Conservation (phyloP, 352 stramenopile species). For the Phytophthora melonis region DNA sequence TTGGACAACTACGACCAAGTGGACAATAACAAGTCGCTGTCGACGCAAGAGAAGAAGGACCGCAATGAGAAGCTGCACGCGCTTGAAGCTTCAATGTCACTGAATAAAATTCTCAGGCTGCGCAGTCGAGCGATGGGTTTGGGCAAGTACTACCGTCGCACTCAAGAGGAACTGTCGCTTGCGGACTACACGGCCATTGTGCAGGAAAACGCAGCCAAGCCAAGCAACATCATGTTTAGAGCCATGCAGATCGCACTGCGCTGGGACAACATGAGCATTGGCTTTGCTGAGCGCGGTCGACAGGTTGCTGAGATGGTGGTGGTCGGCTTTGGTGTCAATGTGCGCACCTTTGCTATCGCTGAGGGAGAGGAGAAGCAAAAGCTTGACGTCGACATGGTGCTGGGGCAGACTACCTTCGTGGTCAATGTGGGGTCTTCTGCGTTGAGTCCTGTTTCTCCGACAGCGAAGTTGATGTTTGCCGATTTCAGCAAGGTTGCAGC, state of each 20-base stretch:
- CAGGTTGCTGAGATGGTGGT: slow-evolving; percentile 66
- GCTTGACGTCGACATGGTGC: slow-evolving; percentile 57
- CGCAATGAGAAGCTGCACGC: slow-evolving; percentile 45
- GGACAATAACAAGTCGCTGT: slow-evolving; percentile 54
- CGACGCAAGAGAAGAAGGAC: slow-evolving; percentile 52
- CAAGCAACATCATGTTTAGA: slow-evolving; percentile 65
- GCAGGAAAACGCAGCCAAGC: slow-evolving; percentile 50
- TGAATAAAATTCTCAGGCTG: slow-evolving; percentile 61
- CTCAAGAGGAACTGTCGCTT: slow-evolving; percentile 53
- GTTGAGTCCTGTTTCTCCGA: slow-evolving; percentile 45
- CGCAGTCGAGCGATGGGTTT: slow-evolving; percentile 50
- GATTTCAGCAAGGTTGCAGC: slow-evolving; percentile 55
- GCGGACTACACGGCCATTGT: slow-evolving; percentile 49
- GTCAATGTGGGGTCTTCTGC: slow-evolving; percentile 55
- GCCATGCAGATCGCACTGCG: slow-evolving; percentile 60
- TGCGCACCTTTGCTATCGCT: slow-evolving; percentile 50
- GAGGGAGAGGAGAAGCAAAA: slow-evolving; percentile 56
- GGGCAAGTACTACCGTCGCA: slow-evolving; percentile 51
- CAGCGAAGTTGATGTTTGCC: slow-evolving; percentile 61
- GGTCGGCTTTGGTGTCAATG: slow-evolving; percentile 59
- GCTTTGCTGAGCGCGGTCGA: slow-evolving; percentile 48
- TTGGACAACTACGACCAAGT: slow-evolving; percentile 57
- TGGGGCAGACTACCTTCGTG: slow-evolving; percentile 61
- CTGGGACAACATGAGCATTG: slow-evolving; percentile 65
- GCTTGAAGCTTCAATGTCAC: slow-evolving; percentile 53